Evolutionary conservation across 805 yeast species (phyloP).

Genomic region (Saccharomycopsis sp.): DNA sequence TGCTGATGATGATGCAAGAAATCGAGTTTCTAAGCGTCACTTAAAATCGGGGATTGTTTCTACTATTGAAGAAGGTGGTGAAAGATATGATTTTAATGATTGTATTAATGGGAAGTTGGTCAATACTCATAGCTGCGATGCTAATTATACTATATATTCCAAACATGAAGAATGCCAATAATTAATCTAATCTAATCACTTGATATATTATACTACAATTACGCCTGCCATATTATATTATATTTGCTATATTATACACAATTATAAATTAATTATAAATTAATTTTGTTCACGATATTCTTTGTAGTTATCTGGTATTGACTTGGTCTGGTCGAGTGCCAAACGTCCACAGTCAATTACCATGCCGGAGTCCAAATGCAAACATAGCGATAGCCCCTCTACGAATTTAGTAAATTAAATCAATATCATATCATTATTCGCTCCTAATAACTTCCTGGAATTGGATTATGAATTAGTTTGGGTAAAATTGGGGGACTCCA

Average conservation of each 20-base stretch:
- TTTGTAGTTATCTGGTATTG: no score
- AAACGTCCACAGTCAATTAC: no score
- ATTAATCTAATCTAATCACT: not conserved
- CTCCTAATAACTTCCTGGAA: no score
- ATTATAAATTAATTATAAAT: not conserved
- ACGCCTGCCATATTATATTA: not conserved
- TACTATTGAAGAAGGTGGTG: constrained; percentile 41
- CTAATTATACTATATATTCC: not conserved
- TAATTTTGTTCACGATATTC: not conserved
- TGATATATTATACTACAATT: not conserved
- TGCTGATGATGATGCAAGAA: constrained; percentile 38
- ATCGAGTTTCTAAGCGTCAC: constrained; percentile 64
- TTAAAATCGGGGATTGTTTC: constrained; percentile 46
- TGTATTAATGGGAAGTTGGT: constrained; percentile 15
- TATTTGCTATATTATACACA: not conserved
- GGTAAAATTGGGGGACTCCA: no score
- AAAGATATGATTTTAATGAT: constrained; percentile 15
- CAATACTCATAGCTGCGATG: not conserved
- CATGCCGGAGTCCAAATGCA: no score
- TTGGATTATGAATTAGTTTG: no score
- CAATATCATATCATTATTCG: no score
- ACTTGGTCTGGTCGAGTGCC: no score
- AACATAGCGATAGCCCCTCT: no score
- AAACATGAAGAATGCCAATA: not conserved
- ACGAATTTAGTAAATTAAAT: no score